Percentiles rank a stretch among this genome's conserved stretches.
phyloP scores from a whole-genome alignment of 148 eudicot genomes.

The Vaccinium darrowii region DNA sequence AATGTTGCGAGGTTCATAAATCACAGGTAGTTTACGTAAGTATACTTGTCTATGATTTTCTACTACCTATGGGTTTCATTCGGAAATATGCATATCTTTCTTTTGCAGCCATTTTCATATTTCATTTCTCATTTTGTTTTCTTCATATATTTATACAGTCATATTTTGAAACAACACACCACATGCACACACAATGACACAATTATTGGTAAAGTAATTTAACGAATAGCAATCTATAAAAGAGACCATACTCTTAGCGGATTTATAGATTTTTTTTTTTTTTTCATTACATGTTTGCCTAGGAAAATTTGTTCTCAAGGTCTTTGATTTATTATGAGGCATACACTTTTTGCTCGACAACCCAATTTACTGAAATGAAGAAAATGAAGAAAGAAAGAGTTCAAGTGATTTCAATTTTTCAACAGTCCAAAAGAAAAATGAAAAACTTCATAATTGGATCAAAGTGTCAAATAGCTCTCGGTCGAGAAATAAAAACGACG shows the following conservation, averaged over 20 bases:
- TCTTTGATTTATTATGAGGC: neutral
- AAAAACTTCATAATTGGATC: neutral
- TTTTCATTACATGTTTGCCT: neutral
- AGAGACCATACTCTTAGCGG: no score
- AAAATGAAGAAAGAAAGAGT: neutral
- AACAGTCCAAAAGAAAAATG: neutral
- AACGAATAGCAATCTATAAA: neutral
- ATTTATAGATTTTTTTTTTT: no score
- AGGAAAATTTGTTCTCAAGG: neutral
- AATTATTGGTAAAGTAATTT: neutral
- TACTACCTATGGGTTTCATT: neutral
- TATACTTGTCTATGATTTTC: neutral
- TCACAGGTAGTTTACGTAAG: slow-evolving; percentile 39
- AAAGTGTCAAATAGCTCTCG: neutral
- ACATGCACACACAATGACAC: neutral
- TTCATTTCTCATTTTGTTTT: neutral
- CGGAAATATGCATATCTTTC: neutral
- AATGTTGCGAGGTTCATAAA: slow-evolving; percentile 69
- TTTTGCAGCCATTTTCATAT: neutral
- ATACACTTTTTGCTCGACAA: neutral
- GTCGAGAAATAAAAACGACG: neutral
- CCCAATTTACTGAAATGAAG: neutral
- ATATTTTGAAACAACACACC: neutral
- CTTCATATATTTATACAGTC: neutral
- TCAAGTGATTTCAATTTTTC: neutral